These are phyloP conservation scores for Talaromyces sp. DNA, from an alignment of 2,329 filamentous ascomycete genomes.

Conservation along the genomic window DNA sequence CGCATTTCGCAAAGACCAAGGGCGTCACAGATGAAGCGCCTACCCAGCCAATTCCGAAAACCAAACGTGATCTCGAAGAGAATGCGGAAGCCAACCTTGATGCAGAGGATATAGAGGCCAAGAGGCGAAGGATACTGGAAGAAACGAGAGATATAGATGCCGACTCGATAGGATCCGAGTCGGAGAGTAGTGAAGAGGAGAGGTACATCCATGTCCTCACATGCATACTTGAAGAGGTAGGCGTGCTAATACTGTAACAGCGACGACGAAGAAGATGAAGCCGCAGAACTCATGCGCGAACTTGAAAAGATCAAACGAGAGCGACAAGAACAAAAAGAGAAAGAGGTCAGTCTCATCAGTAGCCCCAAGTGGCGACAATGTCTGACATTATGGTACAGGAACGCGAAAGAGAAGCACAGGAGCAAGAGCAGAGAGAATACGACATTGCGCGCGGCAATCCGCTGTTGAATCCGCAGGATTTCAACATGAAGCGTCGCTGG, in stretches of 20 bases:
- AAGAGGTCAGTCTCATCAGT: conserved; percentile 51
- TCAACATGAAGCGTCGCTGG: conserved; percentile 83
- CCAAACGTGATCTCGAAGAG: conserved; percentile 65
- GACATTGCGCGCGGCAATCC: conserved; percentile 93
- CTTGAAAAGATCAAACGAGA: conserved; percentile 91
- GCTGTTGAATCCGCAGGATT: conserved; percentile 81
- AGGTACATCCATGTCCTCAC: conserved; percentile 39
- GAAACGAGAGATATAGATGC: conserved; percentile 87
- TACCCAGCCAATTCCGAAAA: conserved; percentile 37
- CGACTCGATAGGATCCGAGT: conserved; percentile 63
- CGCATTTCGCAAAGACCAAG: conserved; percentile 81
- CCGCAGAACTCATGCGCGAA: conserved; percentile 85
- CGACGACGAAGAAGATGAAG: conserved; percentile 74
- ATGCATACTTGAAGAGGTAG: conserved; percentile 25
- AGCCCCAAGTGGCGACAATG: not conserved
- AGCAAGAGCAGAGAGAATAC: conserved; percentile 77
- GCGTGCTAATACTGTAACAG: conserved; percentile 38
- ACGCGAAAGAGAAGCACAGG: conserved; percentile 71
- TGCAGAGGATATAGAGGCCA: conserved; percentile 72
- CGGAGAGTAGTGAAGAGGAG: conserved; percentile 61
- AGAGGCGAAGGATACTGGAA: conserved; percentile 80
- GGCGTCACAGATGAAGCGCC: conserved; percentile 53
- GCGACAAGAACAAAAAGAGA: conserved; percentile 73
- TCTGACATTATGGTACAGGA: conserved; percentile 51
- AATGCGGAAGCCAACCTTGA: conserved; percentile 36